Conservation (phyloP, 805 yeast species). For the Wickerhamomyces pijperi region DNA sequence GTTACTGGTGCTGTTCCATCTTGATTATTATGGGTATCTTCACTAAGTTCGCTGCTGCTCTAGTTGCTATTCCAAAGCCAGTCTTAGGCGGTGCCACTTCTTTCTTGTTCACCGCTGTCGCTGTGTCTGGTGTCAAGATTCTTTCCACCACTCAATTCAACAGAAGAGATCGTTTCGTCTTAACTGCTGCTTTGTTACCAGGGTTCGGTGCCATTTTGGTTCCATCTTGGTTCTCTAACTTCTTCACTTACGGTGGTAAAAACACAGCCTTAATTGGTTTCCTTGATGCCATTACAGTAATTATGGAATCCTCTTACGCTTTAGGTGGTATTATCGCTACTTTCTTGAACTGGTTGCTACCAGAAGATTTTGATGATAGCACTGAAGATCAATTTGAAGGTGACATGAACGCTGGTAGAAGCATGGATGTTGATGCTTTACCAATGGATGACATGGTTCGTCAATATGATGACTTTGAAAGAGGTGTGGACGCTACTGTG, state of each 20-base stretch:
- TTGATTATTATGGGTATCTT: slow-evolving; percentile 79
- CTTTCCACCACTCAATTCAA: slow-evolving; percentile 43
- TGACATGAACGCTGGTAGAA: neutral
- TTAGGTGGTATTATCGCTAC: slow-evolving; percentile 57
- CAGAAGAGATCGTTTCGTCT: slow-evolving; percentile 62
- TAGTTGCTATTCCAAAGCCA: slow-evolving; percentile 69
- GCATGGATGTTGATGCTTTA: neutral
- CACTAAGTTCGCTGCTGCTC: slow-evolving; percentile 81
- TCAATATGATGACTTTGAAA: neutral
- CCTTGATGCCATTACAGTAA: slow-evolving; percentile 52
- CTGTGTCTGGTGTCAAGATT: slow-evolving; percentile 63
- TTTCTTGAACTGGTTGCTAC: slow-evolving; percentile 45
- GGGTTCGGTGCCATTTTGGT: slow-evolving; percentile 62
- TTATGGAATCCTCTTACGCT: slow-evolving; percentile 67
- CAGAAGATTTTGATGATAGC: slow-evolving; percentile 42
- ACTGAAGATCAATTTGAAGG: slow-evolving; percentile 5
- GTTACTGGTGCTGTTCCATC: slow-evolving; percentile 73
- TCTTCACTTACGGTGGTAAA: slow-evolving; percentile 54
- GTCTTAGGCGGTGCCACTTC: slow-evolving; percentile 89
- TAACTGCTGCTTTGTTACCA: slow-evolving; percentile 50
- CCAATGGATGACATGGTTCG: neutral
- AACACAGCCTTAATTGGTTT: slow-evolving; percentile 49
- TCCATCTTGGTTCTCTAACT: slow-evolving; percentile 50
- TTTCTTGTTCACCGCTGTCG: slow-evolving; percentile 62
- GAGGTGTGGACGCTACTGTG: neutral